A percentile compares a stretch with the other conserved stretches of the same genome.
Evolutionary conservation across 2,329 filamentous ascomycete genomes (phyloP).

Genomic region (Fusarium albosuccineum): DNA sequence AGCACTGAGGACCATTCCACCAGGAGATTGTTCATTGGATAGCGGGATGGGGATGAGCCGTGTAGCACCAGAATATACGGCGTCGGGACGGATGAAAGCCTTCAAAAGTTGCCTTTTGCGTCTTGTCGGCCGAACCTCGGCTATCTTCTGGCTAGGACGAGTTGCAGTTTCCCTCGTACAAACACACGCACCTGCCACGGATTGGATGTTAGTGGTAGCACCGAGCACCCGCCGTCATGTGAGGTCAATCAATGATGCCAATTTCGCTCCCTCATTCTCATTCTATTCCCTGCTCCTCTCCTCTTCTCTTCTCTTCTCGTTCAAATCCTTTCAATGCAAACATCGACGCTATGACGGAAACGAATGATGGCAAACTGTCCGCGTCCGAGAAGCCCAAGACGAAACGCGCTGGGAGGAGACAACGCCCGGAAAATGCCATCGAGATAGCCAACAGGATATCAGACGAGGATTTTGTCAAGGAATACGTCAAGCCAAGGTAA

Average conservation of each 20-base stretch:
- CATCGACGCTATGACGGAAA: conserved; percentile 24
- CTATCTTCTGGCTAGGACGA: conserved; percentile 20
- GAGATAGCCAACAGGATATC: conserved; percentile 62
- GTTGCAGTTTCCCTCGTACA: background rate
- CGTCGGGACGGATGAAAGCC: conserved; percentile 31
- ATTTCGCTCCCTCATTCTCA: background rate
- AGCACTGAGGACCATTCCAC: conserved; percentile 46
- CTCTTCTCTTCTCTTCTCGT: background rate
- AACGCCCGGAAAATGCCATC: conserved; percentile 53
- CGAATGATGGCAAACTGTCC: background rate
- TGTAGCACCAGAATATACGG: conserved; percentile 1
- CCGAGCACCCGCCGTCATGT: background rate
- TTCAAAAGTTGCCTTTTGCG: conserved; percentile 26
- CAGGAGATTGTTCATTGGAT: conserved; percentile 36
- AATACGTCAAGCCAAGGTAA: conserved; percentile 64
- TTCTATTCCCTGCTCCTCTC: background rate
- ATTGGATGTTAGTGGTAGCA: conserved; percentile 32
- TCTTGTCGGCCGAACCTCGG: conserved; percentile 37
- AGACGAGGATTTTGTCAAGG: conserved; percentile 62
- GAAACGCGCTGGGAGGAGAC: conserved; percentile 28
- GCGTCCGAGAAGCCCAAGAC: conserved; percentile 16
- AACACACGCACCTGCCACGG: background rate
- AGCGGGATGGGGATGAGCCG: conserved; percentile 12
- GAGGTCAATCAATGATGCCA: conserved; percentile 2
- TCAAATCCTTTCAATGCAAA: background rate